Base-by-base conservation (phyloP, 192 early-diverging fungal species). In the Backusella luteola region DNA sequence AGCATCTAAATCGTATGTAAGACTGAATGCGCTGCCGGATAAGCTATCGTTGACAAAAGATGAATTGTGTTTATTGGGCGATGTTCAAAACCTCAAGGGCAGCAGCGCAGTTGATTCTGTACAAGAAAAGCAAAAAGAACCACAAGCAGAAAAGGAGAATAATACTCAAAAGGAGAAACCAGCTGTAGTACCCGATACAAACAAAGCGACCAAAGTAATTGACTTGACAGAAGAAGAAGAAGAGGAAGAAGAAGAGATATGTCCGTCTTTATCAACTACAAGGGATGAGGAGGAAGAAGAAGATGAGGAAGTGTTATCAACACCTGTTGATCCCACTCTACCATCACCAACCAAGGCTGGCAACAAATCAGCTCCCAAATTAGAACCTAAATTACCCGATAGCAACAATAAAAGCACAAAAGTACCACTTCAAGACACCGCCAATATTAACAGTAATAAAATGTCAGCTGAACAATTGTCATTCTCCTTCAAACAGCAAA, bases 21-120 rank as follows among this genome's bases (percentile, higher is more conserved):
- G 87, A 56, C 82, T 98, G 32, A 89, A 82, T 23, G 77, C 89
- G 14, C 46, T 91, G 0, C 86, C 4, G 76, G 67, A 68, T 68
- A 32, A n/a, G 9, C 5, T n/a, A 17, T 2, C 15, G 0, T 15
- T 68, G 12, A 68, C 19, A 15, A 12, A 17, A 15, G 67, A 35
- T 0, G 67, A 68, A 68, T 63, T 63, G 23, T 11, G 11, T 12
- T 11, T 38, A 34, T 38, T 36, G 34, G 67, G 35, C 8, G 9
- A 3, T 4, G 21, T 38, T 7, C 34, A 34, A 5, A 19, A n/a
- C 6, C 36, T 3, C 2, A 38, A 68, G 19, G 46, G 19, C 6
- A 15, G 19, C 19, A 49, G 15, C 21, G 6, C 5, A n/a, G 46
- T 49, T 49, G 19, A 49, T 49, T 49, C 17, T n/a, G 42, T 14